Base-by-base conservation (phyloP, 768 basidiomycete genomes). In the Hygrocybe punicea region DNA sequence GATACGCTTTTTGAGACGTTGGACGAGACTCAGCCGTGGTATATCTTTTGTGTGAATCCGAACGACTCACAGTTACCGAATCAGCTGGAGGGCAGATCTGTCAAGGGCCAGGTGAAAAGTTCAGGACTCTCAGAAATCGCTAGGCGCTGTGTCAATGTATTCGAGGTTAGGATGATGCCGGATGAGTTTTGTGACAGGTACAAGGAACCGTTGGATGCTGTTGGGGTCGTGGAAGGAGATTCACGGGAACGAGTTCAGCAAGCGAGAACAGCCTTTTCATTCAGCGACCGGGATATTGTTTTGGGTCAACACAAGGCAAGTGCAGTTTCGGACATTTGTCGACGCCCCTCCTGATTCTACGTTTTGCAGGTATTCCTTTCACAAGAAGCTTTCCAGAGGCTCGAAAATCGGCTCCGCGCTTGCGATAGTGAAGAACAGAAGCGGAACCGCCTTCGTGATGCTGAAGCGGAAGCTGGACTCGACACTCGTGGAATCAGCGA, bases 51-150 rank as follows among this genome's bases (percentile, higher is more conserved):
- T 66, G 73, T 98, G 63, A 93, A 90, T 68, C 93, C 95, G 4
- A 99, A 98, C 67, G 94, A 98, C 73, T 87, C 92, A 23, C 96
- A 96, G 67, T 74, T 98, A 17, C 93, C 95, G 37, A 92, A 93
- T 67, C 95, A 98, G 68, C 76, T 98, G 52, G 96, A 98, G 75
- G 90, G 91, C 10, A 79, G 94, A 45, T 86, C 88, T 39, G 88
- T 98, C 49, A 96, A 94, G 70, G 90, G 91, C 0, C 96, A 98
- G 73, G 87, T 98, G 36, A 80, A 90, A 50, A 88, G 89, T 55
- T 66, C 87, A 23, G 91, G 93, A 0, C 65, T 98, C 63, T 73
- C 86, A 2, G 91, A 93, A 73, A 81, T 98, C 59, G 83, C 89
- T 6, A 82, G 79, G 66, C 73, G 89, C 47, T 82, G 78, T 55